Percentiles rank a stretch among this genome's conserved stretches.
These are phyloP conservation scores for Neopestalotiopsis sp. DNA, from an alignment of 2,329 filamentous ascomycete species.

Conservation along the genomic window DNA sequence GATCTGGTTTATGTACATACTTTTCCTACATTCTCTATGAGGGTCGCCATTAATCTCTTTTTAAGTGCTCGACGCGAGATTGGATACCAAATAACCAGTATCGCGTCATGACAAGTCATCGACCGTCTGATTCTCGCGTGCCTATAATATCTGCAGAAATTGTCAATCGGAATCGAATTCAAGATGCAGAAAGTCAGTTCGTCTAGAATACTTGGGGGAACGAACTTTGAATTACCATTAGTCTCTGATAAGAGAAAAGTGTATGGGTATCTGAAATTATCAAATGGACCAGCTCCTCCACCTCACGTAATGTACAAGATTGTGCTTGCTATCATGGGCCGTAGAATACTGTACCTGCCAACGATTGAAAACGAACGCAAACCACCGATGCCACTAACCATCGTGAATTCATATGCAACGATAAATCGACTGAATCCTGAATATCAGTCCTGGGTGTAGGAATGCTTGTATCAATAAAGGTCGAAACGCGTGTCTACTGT, in stretches of 20 bases:
- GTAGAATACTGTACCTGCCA: neutral
- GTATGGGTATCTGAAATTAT: conserved; percentile 4
- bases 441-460: neutral
- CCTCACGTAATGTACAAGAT: conserved; percentile 1
- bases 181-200: neutral
- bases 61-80: too few species aligned
- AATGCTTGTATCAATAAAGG: conserved; percentile 7
- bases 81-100: too few species aligned
- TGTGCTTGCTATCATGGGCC: neutral
- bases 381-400: neutral
- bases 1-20: too few species aligned
- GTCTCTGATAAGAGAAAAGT: neutral
- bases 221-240: conserved; percentile 9
- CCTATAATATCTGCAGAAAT: too few species aligned
- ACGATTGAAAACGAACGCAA: neutral
- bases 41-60: too few species aligned
- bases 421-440: neutral
- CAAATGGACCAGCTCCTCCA: neutral
- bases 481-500: neutral
- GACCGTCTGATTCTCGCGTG: too few species aligned
- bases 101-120: too few species aligned
- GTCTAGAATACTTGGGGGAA: neutral
- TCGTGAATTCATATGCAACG: conserved; percentile 2
- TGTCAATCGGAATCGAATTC: too few species aligned
- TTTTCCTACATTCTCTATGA: too few species aligned